Evolutionary conservation across 495 filamentous ascomycete species (phyloP).

Genomic region (Annulohypoxylon moriforme): DNA sequence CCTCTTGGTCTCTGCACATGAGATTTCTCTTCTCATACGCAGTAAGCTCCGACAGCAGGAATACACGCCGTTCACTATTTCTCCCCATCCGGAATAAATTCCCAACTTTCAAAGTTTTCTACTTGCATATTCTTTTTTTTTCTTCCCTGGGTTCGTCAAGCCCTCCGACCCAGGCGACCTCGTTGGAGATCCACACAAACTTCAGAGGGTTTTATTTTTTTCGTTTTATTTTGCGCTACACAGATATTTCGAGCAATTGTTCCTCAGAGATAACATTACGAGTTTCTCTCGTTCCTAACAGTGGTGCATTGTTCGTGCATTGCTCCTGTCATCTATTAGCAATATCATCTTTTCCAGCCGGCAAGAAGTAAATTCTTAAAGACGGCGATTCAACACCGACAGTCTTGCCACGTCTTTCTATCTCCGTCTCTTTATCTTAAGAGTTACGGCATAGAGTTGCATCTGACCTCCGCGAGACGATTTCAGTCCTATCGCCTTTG

Average conservation of each 20-base stretch:
- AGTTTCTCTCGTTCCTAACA: slow-evolving; percentile 1
- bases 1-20: slow-evolving; percentile 43
- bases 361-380: slow-evolving; percentile 20
- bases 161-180: slow-evolving; percentile 40
- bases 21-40: slow-evolving; percentile 45
- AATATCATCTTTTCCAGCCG: slow-evolving; percentile 30
- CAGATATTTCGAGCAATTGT: slow-evolving; percentile 41
- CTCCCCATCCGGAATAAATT: slow-evolving; percentile 38
- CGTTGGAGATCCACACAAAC: slow-evolving; percentile 40
- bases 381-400: slow-evolving; percentile 30
- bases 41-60: slow-evolving; percentile 52
- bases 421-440: slow-evolving; percentile 13
- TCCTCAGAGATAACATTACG: slow-evolving; percentile 15
- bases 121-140: slow-evolving; percentile 24
- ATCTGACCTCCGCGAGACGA: slow-evolving; percentile 37
- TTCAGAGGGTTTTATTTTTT: neutral
- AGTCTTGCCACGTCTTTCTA: slow-evolving; percentile 18
- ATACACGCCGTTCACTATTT: slow-evolving; percentile 32
- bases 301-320: slow-evolving; percentile 35
- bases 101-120: slow-evolving; percentile 24
- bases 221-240: slow-evolving; percentile 32
- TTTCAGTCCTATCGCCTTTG: slow-evolving; percentile 45
- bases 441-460: slow-evolving; percentile 32
- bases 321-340: slow-evolving; percentile 37
- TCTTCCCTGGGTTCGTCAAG: slow-evolving; percentile 31